Evolutionary conservation across 2,329 filamentous ascomycete species (phyloP), one percentile per base, ranked within the genome.

Genomic region (Polytolypa hystricis): DNA sequence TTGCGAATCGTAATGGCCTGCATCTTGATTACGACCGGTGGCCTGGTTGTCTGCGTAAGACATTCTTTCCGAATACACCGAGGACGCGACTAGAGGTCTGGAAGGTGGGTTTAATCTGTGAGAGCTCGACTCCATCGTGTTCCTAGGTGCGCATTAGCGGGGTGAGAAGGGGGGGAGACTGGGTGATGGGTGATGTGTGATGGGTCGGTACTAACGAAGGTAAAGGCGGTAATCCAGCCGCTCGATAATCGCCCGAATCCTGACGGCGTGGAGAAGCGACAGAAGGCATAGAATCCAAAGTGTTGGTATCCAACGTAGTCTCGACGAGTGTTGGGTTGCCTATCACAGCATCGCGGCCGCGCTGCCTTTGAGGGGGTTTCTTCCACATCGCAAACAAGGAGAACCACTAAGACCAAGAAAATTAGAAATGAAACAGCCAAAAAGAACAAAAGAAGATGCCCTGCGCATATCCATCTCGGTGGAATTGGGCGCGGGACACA

Each of bases 61-160:
- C 42, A 47, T 45, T 30, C 64, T 67, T 52, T 73, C 68, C 30
- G 76, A 75, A 53, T 81, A 80, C 31, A 77, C 47, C 11, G 79
- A 80, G 20, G 77, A 79, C 5, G 64, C 46, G n/a, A 70, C 68
- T 27, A 70, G 68, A 43, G 58, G 43, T 28, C 40, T 42, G 8
- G 40, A 29, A 21, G 39, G 43, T 39, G 44, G 41, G 26, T 44
- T 48, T 41, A 46, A 45, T 32, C 38, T 25, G 31, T 38, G 39
- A 26, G 42, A 30, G 35, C 40, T 32, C 25, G 47, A 37, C 31
- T 44, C 37, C 6, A 32, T 19, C 27, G 37, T 35, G 16, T 46
- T 44, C 26, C 51, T 53, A 33, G 9, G 28, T 28, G 38, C 26
- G 38, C 15, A 14, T 21, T 37, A n/a, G n/a, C 14, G 35, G 38